Base-by-base conservation (phyloP, 805 yeast species). In the Komagataella phaffii region DNA sequence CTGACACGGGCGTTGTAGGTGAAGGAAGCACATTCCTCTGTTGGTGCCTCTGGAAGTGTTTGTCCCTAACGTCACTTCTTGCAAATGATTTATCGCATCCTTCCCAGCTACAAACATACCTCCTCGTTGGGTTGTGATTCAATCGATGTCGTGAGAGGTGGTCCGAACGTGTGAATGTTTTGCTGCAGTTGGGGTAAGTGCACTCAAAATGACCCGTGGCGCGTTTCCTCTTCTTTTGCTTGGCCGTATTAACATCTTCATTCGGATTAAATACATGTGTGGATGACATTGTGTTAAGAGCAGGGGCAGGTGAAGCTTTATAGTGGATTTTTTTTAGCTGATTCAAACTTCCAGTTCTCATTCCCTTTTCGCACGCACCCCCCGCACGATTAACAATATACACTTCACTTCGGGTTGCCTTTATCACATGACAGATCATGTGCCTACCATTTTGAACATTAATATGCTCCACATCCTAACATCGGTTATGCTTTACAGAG, bases 131-230 rank as follows among this genome's bases (percentile, higher is more conserved):
- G 51, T 66, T 61, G 55, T 80, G 86, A 59, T 76, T 79, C 44
- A 73, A 64, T 57, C 72, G 72, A 57, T 80, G 86, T 46, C 85
- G 64, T 2, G 79, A 67, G 7, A 80, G 61, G 61, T 80, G 85
- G 59, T 80, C 86, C 1, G 80, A 74, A 48, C 85, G 60, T 14
- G 78, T 69, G 56, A 80, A 80, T 3, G 72, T 66, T 59, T 79
- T 80, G 17, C 66, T 69, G 59, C 86, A 80, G 43, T 72, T 72
- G 7, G 71, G 73, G 51, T 61, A 65, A 43, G 73, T 73, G 57
- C 82, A 79, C 17, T 30, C 23, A 21, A 44, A 44, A 30, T 30
- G 40, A 14, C 40, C 40, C 14, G 40, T 30, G 40, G 40, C 40
- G 14, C 40, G 40, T 30, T 30, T 30, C 40, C 40, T 30, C 40